These are phyloP conservation scores for Calonectria pseudoturangicola DNA, from an alignment of 2,329 filamentous ascomycete genomes.

Conservation along the genomic window DNA sequence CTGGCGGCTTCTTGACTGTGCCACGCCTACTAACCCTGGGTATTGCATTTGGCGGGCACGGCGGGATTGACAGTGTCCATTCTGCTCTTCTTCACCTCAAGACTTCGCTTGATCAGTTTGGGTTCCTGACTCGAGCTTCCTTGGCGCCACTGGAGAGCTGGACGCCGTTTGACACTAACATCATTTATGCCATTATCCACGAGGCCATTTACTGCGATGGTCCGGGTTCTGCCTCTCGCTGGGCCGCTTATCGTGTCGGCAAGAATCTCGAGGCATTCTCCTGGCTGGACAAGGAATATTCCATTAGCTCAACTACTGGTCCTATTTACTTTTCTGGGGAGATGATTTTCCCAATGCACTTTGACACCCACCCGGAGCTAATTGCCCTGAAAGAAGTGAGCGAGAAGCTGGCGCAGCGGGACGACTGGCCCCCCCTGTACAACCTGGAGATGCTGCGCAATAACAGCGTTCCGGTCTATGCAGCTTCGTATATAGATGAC, in stretches of 20 bases:
- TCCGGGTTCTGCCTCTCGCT: conserved; percentile 77
- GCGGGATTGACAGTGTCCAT: conserved; percentile 85
- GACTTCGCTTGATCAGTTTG: conserved; percentile 84
- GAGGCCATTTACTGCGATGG: conserved; percentile 91
- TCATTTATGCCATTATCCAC: conserved; percentile 91
- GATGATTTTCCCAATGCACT: conserved; percentile 93
- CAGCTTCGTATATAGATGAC: conserved; percentile 88
- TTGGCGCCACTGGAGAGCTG: conserved; percentile 80
- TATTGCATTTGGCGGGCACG: conserved; percentile 85
- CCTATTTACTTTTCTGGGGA: conserved; percentile 91
- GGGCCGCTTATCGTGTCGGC: conserved; percentile 83
- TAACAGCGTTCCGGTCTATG: conserved; percentile 91
- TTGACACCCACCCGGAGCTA: conserved; percentile 87
- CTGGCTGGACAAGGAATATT: conserved; percentile 67
- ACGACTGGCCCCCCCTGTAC: conserved; percentile 86
- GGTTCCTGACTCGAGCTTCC: conserved; percentile 83
- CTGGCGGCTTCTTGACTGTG: conserved; percentile 83
- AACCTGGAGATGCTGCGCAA: conserved; percentile 81
- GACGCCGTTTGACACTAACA: conserved; percentile 82
- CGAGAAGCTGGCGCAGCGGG: conserved; percentile 79
- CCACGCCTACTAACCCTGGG: conserved; percentile 86
- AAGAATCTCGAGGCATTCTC: conserved; percentile 66
- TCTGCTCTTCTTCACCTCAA: conserved; percentile 81
- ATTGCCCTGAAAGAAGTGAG: conserved; percentile 80
- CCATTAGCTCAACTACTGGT: conserved; percentile 57